A percentile compares a stretch with the other conserved stretches of the same genome.
Evolutionary conservation across 305 asterid species (phyloP).

Genomic region (Euphrasia arctica): DNA sequence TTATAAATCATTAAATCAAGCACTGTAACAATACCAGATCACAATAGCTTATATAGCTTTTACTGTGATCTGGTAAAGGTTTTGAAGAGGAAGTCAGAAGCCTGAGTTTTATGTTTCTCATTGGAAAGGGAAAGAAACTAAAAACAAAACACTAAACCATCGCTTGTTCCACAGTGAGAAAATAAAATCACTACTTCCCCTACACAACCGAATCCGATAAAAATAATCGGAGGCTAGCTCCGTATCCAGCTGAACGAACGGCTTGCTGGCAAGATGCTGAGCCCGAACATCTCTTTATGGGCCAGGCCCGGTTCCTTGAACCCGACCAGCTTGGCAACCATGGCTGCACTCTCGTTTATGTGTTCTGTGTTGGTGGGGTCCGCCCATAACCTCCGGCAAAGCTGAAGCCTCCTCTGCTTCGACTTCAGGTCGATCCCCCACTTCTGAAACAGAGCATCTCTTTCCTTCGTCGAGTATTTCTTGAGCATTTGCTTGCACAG

Average conservation of each 20-base stretch:
- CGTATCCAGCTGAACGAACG: conserved; percentile 61
- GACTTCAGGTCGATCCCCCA: conserved; percentile 75
- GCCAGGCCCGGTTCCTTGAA: conserved; percentile 50
- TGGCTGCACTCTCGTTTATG: conserved; percentile 61
- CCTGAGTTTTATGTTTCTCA: conserved; percentile 7
- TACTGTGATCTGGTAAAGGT: conserved; percentile 12
- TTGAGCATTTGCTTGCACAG: conserved; percentile 59
- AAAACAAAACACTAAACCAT: conserved; percentile 24
- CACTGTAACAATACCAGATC: conserved; percentile 14
- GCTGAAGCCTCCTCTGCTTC: conserved; percentile 71
- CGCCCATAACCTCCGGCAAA: conserved; percentile 61
- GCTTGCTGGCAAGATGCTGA: conserved; percentile 52
- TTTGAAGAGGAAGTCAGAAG: conserved; percentile 15
- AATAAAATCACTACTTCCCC: conserved; percentile 1
- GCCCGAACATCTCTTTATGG: conserved; percentile 79
- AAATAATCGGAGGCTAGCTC: conserved; percentile 35
- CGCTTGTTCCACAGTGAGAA: conserved; percentile 11
- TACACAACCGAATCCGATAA: neutral
- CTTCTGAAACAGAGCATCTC: conserved; percentile 54
- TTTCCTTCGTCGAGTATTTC: conserved; percentile 59
- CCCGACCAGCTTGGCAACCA: conserved; percentile 76
- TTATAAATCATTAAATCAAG: neutral
- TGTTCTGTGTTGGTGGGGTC: conserved; percentile 60
- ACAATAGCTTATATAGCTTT: conserved; percentile 24
- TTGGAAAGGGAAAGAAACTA: neutral